Evolutionary conservation across 1,284 basidiomycete genomes (phyloP).

Genomic region (Meira miltonrushii): DNA sequence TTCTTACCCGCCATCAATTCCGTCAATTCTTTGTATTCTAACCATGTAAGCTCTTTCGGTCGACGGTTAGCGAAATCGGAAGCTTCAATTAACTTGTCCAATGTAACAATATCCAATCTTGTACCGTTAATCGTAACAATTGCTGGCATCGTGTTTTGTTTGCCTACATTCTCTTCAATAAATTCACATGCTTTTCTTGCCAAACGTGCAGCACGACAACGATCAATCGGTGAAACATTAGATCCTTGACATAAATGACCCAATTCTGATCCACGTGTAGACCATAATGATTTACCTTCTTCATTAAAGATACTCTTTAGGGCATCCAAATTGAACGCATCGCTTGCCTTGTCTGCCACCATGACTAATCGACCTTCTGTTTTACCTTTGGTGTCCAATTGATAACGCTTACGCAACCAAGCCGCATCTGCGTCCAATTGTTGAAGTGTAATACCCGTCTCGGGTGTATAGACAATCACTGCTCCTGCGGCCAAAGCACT

Average conservation of each 20-base stretch:
- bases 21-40: constrained; percentile 34
- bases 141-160: constrained; percentile 59
- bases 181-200: constrained; percentile 89
- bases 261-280: constrained; percentile 84
- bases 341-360: constrained; percentile 73
- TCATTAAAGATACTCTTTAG: constrained; percentile 91
- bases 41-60: constrained; percentile 80
- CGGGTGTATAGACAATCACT: constrained; percentile 87
- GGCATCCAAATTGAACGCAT: constrained; percentile 84
- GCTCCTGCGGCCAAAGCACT: constrained; percentile 92
- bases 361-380: constrained; percentile 88
- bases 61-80: constrained; percentile 86
- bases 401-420: constrained; percentile 81
- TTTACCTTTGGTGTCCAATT: constrained; percentile 79
- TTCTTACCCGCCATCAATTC: constrained; percentile 38
- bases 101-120: constrained; percentile 72
- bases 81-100: constrained; percentile 73
- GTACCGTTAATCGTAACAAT: constrained; percentile 86
- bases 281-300: constrained; percentile 85
- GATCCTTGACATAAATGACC: constrained; percentile 96
- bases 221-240: constrained; percentile 87
- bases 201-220: constrained; percentile 80
- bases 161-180: constrained; percentile 62
- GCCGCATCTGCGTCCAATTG: constrained; percentile 77
- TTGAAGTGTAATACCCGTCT: constrained; percentile 77